A percentile compares a stretch with the other conserved stretches of the same genome.
phyloP scores from a whole-genome alignment of 306 rosid genomes.

The Prunus campanulata region DNA sequence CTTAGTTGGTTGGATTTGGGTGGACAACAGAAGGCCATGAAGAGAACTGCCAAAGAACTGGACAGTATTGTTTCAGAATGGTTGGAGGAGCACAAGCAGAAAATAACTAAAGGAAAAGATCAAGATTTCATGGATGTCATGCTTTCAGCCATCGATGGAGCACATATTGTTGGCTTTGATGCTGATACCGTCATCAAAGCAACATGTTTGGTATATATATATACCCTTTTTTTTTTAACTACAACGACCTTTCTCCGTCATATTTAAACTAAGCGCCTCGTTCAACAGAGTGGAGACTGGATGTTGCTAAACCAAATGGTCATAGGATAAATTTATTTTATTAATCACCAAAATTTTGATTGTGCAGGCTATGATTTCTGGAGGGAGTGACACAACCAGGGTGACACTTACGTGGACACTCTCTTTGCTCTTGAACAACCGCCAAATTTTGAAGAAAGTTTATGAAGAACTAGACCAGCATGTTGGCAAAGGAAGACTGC shows the following conservation, averaged over 20 bases:
- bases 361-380: slow-evolving; percentile 37
- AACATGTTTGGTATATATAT: slow-evolving; percentile 27
- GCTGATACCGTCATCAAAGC: slow-evolving; percentile 35
- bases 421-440: slow-evolving; percentile 36
- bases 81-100: slow-evolving; percentile 32
- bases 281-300: too few species aligned
- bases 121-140: slow-evolving; percentile 49
- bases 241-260: too few species aligned
- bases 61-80: slow-evolving; percentile 15
- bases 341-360: neutral
- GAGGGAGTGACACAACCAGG: slow-evolving; percentile 46
- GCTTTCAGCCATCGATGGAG: slow-evolving; percentile 22
- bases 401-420: slow-evolving; percentile 44
- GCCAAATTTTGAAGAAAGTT: slow-evolving; percentile 21
- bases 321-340: too few species aligned
- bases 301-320: too few species aligned
- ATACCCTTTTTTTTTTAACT: neutral
- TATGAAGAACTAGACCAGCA: slow-evolving; percentile 46
- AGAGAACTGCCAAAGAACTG: slow-evolving; percentile 21
- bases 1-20: slow-evolving; percentile 41
- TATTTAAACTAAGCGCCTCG: too few species aligned
- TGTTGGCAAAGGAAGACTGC: slow-evolving; percentile 48
- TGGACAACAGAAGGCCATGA: slow-evolving; percentile 42
- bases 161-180: slow-evolving; percentile 21
- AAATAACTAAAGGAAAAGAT: slow-evolving; percentile 2